These are phyloP conservation scores for Viridothelium virens DNA, from an alignment of 495 filamentous ascomycete species.

Conservation along the genomic window DNA sequence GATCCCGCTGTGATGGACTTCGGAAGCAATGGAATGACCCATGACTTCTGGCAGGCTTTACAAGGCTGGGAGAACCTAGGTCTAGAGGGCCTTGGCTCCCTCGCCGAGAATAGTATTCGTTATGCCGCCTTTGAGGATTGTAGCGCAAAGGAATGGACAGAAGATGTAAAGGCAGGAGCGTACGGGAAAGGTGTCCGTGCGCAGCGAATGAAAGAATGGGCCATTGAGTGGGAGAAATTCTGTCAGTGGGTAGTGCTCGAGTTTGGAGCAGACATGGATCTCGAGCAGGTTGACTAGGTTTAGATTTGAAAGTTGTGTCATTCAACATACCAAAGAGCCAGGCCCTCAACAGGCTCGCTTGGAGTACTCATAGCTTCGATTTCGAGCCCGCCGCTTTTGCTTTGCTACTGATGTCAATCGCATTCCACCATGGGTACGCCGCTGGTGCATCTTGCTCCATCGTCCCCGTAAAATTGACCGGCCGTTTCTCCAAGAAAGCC, in stretches of 20 bases:
- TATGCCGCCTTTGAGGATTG: slow-evolving; percentile 87
- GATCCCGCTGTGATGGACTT: slow-evolving; percentile 78
- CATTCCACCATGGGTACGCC: slow-evolving; percentile 45
- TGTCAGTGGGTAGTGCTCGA: slow-evolving; percentile 84
- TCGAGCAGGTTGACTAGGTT: slow-evolving; percentile 8
- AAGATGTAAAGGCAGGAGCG: slow-evolving; percentile 63
- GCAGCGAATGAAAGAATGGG: slow-evolving; percentile 66
- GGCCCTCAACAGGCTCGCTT: background rate
- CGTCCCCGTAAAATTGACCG: slow-evolving; percentile 46
- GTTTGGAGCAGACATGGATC: slow-evolving; percentile 45
- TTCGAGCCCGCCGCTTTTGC: slow-evolving; percentile 23
- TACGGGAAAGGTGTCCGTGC: slow-evolving; percentile 68
- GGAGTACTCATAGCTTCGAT: slow-evolving; percentile 12
- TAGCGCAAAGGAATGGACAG: slow-evolving; percentile 55
- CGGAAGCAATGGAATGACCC: slow-evolving; percentile 64
- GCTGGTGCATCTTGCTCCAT: slow-evolving; percentile 40
- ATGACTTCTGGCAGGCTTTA: slow-evolving; percentile 88
- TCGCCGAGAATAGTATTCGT: slow-evolving; percentile 86
- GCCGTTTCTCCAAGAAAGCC: slow-evolving; percentile 38
- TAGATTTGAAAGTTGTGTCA: background rate
- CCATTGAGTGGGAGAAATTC: slow-evolving; percentile 74
- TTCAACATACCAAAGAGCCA: background rate
- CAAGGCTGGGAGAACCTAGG: slow-evolving; percentile 82
- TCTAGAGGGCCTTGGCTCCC: slow-evolving; percentile 66
- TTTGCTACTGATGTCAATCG: slow-evolving; percentile 27